These are phyloP conservation scores for Cladorrhinum sp. DNA, from an alignment of 2,329 filamentous ascomycete genomes.

Conservation along the genomic window DNA sequence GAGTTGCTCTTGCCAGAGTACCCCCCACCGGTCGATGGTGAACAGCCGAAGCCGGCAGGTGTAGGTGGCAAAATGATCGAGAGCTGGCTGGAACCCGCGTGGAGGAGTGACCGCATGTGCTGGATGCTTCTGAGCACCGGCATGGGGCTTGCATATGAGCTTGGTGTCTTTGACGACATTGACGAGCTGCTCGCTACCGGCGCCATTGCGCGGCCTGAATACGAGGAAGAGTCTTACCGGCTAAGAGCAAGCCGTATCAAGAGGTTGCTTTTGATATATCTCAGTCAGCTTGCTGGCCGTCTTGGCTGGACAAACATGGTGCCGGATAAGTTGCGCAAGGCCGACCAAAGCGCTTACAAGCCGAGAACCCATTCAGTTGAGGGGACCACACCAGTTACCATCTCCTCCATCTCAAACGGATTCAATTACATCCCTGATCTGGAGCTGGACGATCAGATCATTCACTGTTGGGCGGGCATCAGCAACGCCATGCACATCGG, in stretches of 20 bases:
- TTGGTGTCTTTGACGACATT: conserved; percentile 92
- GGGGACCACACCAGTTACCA: conserved; percentile 60
- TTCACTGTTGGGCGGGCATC: conserved; percentile 90
- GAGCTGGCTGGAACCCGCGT: conserved; percentile 94
- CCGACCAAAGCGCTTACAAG: conserved; percentile 54
- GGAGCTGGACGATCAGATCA: conserved; percentile 66
- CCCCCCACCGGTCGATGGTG: conserved; percentile 46
- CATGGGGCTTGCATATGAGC: conserved; percentile 84
- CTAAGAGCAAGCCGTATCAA: conserved; percentile 79
- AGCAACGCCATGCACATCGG: conserved; percentile 89
- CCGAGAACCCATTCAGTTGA: conserved; percentile 50
- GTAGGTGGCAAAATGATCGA: conserved; percentile 83
- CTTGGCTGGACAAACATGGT: conserved; percentile 94
- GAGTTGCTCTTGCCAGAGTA: conserved; percentile 65
- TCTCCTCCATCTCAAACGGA: conserved; percentile 52
- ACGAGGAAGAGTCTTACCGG: conserved; percentile 73
- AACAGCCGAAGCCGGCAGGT: conserved; percentile 42
- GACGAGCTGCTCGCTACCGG: conserved; percentile 64
- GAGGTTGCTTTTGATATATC: conserved; percentile 82
- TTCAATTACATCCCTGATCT: conserved; percentile 67
- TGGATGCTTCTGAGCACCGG: conserved; percentile 96
- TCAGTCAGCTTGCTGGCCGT: conserved; percentile 88
- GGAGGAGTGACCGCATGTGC: conserved; percentile 92
- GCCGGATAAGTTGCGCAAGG: conserved; percentile 61
- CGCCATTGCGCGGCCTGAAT: conserved; percentile 60